Evolutionary conservation across 257 asterid genomes (phyloP).

Genomic region (Solanum lignicaule): DNA sequence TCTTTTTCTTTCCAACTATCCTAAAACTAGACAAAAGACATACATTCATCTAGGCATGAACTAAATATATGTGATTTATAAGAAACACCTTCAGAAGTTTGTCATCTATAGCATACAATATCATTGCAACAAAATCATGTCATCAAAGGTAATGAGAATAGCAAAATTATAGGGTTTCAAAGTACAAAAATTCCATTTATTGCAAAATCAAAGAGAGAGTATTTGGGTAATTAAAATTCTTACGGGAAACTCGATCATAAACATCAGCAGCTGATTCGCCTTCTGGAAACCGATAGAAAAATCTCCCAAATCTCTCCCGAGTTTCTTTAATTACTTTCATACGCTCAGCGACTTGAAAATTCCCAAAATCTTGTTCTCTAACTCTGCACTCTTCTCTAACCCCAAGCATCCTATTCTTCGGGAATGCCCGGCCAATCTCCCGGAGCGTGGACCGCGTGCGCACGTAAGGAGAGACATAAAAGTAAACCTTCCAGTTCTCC

Average conservation of each 20-base stretch:
- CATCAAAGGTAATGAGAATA: not conserved
- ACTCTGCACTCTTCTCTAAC: slow-evolving; percentile 85
- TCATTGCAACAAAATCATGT: not conserved
- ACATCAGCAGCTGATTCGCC: slow-evolving; percentile 97
- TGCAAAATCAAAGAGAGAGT: not conserved
- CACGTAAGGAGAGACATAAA: slow-evolving; percentile 76
- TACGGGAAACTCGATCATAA: slow-evolving; percentile 84
- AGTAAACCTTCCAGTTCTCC: slow-evolving; percentile 60
- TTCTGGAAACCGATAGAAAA: slow-evolving; percentile 83
- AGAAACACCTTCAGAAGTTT: not conserved
- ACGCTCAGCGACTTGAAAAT: slow-evolving; percentile 76
- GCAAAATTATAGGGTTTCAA: not conserved
- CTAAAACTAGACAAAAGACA: not conserved
- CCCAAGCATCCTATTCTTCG: slow-evolving; percentile 50
- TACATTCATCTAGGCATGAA: not conserved
- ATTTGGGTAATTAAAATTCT: not conserved
- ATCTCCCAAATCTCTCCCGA: slow-evolving; percentile 77
- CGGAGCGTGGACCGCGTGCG: slow-evolving; percentile 80
- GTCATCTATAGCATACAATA: not conserved
- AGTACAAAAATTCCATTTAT: not conserved
- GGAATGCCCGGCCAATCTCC: slow-evolving; percentile 68
- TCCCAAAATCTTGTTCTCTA: slow-evolving; percentile 96
- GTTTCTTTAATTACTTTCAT: slow-evolving; percentile 80
- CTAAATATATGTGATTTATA: not conserved
- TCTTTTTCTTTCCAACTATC: not conserved